Evolutionary conservation across 805 yeast species (phyloP).

Genomic region (Hanseniaspora taiwanica): DNA sequence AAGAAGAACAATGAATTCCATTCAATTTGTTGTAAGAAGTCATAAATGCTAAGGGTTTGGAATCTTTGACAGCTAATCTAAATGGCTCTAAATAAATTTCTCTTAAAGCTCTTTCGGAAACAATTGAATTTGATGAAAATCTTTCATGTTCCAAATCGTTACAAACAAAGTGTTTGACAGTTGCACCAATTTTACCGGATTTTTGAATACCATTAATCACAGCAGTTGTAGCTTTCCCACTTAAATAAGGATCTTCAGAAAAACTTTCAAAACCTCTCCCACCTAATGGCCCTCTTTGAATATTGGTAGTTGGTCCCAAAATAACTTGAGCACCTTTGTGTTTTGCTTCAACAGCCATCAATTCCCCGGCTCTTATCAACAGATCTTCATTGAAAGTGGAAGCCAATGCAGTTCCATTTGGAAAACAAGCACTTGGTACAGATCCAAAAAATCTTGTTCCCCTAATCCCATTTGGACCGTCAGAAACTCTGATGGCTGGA

Average conservation of each 20-base stretch:
- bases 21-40: conserved; percentile 52
- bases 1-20: conserved; percentile 44
- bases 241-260: conserved; percentile 44
- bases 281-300: conserved; percentile 44
- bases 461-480: conserved; percentile 55
- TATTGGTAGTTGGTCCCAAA: conserved; percentile 39
- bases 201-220: conserved; percentile 43
- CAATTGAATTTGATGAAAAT: conserved; percentile 31
- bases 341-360: conserved; percentile 43
- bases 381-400: conserved; percentile 42
- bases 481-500: conserved; percentile 36
- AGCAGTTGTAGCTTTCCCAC: conserved; percentile 35
- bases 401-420: conserved; percentile 49
- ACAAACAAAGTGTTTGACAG: conserved; percentile 49
- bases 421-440: conserved; percentile 43
- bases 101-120: conserved; percentile 49
- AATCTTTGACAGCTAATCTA: conserved; percentile 40
- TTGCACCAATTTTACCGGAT: conserved; percentile 33
- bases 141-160: conserved; percentile 52
- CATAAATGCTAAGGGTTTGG: conserved; percentile 45
- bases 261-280: conserved; percentile 53
- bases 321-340: conserved; percentile 39
- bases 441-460: conserved; percentile 43
- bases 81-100: conserved; percentile 54
- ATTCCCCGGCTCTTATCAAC: conserved; percentile 33